Evolutionary conservation across 805 yeast genomes (phyloP).

Genomic region (Hanseniaspora jakobsenii): DNA sequence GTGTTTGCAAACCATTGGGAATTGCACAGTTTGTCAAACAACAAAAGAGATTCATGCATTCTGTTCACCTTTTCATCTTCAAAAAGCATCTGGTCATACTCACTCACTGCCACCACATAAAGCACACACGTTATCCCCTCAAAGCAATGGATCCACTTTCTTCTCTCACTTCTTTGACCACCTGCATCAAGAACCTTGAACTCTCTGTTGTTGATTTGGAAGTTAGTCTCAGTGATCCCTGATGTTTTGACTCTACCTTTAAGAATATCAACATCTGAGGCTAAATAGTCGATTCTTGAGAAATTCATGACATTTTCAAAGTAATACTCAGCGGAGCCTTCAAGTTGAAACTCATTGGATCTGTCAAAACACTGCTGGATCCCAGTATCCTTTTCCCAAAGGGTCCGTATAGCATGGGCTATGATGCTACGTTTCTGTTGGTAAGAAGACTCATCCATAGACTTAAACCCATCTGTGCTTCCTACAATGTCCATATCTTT

Average conservation of each 20-base stretch:
- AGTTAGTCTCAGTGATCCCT: constrained; percentile 80
- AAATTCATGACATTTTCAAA: constrained; percentile 61
- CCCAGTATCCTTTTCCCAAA: constrained; percentile 67
- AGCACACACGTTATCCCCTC: constrained; percentile 79
- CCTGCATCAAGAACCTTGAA: constrained; percentile 89
- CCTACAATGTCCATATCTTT: no score
- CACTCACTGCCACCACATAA: constrained; percentile 80
- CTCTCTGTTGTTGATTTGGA: constrained; percentile 51
- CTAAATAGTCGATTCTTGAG: constrained; percentile 51
- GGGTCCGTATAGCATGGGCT: constrained; percentile 53
- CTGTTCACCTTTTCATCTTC: constrained; percentile 85
- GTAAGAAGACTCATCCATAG: constrained; percentile 10
- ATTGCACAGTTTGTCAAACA: constrained; percentile 74
- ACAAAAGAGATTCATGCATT: constrained; percentile 76
- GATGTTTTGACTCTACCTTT: constrained; percentile 90
- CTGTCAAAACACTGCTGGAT: constrained; percentile 45
- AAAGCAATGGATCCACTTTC: constrained; percentile 91
- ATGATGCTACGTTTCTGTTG: constrained; percentile 26
- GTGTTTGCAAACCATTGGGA: constrained; percentile 75
- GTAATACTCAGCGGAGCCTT: constrained; percentile 69
- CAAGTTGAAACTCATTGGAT: constrained; percentile 72
- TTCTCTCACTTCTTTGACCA: constrained; percentile 83
- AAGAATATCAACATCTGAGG: constrained; percentile 72
- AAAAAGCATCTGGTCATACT: constrained; percentile 81
- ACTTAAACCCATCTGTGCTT: neutral